These are phyloP conservation scores for Babesia divergens DNA, from an alignment of 169 alveolate genomes.

Conservation along the genomic window DNA sequence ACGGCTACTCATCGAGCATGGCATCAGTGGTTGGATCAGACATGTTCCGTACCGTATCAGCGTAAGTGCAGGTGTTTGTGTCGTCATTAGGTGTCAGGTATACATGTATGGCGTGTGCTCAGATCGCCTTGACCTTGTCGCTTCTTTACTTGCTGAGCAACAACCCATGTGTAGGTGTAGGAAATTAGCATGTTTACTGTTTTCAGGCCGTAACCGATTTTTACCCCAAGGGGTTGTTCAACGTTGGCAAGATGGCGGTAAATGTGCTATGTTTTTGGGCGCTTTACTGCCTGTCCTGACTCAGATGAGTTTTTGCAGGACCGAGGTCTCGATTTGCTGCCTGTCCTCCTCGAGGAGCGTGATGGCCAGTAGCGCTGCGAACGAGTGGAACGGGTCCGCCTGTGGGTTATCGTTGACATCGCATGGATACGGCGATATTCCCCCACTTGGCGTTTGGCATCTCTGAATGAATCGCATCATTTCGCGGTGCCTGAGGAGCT, in stretches of 20 bases:
- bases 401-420: neutral
- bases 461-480: slow-evolving; percentile 33
- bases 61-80: neutral
- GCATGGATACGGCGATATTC: slow-evolving; percentile 34
- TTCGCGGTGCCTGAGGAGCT: slow-evolving; percentile 10
- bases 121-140: neutral
- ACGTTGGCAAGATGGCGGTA: slow-evolving; percentile 7
- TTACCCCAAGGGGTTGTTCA: slow-evolving; percentile 29
- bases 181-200: neutral
- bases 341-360: slow-evolving; percentile 32
- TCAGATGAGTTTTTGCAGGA: slow-evolving; percentile 26
- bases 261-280: slow-evolving; percentile 1
- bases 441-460: slow-evolving; percentile 48
- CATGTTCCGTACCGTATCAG: neutral
- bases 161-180: slow-evolving; percentile 13
- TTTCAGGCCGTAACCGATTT: slow-evolving; percentile 21
- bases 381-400: slow-evolving; percentile 66
- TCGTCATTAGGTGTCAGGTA: neutral
- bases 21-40: neutral
- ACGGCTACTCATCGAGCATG: neutral
- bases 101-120: slow-evolving; percentile 7
- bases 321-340: neutral
- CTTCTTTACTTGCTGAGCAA: neutral
- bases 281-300: neutral
- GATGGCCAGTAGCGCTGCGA: slow-evolving; percentile 36